phyloP scores from a whole-genome alignment of 495 filamentous ascomycete genomes.

The Neurospora sp. region DNA sequence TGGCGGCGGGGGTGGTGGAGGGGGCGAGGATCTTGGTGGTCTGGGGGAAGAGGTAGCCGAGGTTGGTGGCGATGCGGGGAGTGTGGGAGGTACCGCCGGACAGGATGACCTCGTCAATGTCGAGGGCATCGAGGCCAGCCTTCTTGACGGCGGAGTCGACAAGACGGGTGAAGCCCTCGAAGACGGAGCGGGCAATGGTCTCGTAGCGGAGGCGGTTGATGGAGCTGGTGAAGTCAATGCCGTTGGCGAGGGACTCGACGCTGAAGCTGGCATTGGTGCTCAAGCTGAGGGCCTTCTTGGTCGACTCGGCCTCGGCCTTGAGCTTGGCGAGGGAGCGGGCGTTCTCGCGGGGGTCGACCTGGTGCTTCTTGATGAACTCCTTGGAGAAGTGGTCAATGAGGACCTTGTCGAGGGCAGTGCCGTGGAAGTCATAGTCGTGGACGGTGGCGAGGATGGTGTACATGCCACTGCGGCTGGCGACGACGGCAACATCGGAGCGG shows the following conservation, averaged over 20 bases:
- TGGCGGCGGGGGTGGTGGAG: slow-evolving; percentile 58
- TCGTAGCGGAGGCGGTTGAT: slow-evolving; percentile 92
- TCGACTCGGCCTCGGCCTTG: slow-evolving; percentile 79
- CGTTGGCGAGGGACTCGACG: slow-evolving; percentile 77
- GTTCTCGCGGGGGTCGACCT: slow-evolving; percentile 71
- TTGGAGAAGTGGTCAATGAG: slow-evolving; percentile 95
- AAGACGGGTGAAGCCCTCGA: slow-evolving; percentile 75
- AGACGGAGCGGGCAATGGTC: slow-evolving; percentile 72
- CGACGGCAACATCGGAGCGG: slow-evolving; percentile 80
- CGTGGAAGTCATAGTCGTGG: slow-evolving; percentile 88
- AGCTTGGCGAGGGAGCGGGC: slow-evolving; percentile 79
- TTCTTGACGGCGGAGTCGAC: slow-evolving; percentile 81
- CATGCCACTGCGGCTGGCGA: slow-evolving; percentile 87
- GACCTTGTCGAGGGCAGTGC: slow-evolving; percentile 72
- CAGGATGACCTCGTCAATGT: slow-evolving; percentile 91
- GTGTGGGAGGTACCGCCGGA: slow-evolving; percentile 90
- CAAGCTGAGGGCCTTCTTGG: slow-evolving; percentile 81
- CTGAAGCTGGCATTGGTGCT: slow-evolving; percentile 81
- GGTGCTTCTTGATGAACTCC: slow-evolving; percentile 86
- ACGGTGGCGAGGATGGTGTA: slow-evolving; percentile 90
- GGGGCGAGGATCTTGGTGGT: slow-evolving; percentile 74
- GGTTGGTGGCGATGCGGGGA: slow-evolving; percentile 73
- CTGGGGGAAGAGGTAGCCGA: slow-evolving; percentile 69
- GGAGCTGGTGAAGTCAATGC: slow-evolving; percentile 80
- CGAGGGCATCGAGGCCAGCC: slow-evolving; percentile 82